Percentiles rank a stretch among this genome's conserved stretches.
Conservation (phyloP, 75 land plant genomes). For the Selaginella moellendorffii region DNA sequence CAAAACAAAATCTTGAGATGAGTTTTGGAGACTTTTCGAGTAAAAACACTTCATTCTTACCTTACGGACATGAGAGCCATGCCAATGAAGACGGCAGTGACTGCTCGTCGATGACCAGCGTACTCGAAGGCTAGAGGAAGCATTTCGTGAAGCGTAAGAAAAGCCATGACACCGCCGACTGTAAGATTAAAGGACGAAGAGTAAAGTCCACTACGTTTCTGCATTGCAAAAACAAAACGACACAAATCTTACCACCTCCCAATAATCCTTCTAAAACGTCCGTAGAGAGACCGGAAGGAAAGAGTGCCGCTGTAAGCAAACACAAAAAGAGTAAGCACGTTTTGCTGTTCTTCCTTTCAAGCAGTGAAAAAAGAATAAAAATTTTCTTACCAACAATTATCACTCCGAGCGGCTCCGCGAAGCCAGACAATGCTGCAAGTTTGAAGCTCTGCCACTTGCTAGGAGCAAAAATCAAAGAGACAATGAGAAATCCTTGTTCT, state of each 20-base stretch:
- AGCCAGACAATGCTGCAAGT: conserved; percentile 76
- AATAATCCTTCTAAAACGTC: conserved; percentile 80
- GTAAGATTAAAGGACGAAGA: background rate
- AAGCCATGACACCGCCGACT: conserved; percentile 99
- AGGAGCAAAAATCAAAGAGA: conserved; percentile 2
- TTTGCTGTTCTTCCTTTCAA: background rate
- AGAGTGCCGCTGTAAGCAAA: conserved; percentile 48
- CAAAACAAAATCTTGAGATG: conserved; percentile 5
- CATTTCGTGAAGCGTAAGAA: conserved; percentile 93
- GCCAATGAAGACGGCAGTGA: conserved; percentile 85
- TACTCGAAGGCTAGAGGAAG: conserved; percentile 90
- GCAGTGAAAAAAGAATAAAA: background rate
- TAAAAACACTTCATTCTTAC: conserved; percentile 18
- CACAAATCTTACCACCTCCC: conserved; percentile 48
- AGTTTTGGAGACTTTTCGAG: background rate
- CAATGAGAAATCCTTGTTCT: conserved; percentile 1
- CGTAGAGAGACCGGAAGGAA: conserved; percentile 64
- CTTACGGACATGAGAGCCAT: conserved; percentile 98
- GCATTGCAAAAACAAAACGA: background rate
- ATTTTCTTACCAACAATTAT: conserved; percentile 63
- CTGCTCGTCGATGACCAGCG: conserved; percentile 87
- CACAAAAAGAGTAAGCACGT: background rate
- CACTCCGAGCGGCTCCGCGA: conserved; percentile 95
- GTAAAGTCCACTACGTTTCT: background rate
- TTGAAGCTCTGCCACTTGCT: conserved; percentile 97